Evolutionary conservation across 2,329 filamentous ascomycete species (phyloP).

Genomic region (Stagonosporopsis vannaccii): DNA sequence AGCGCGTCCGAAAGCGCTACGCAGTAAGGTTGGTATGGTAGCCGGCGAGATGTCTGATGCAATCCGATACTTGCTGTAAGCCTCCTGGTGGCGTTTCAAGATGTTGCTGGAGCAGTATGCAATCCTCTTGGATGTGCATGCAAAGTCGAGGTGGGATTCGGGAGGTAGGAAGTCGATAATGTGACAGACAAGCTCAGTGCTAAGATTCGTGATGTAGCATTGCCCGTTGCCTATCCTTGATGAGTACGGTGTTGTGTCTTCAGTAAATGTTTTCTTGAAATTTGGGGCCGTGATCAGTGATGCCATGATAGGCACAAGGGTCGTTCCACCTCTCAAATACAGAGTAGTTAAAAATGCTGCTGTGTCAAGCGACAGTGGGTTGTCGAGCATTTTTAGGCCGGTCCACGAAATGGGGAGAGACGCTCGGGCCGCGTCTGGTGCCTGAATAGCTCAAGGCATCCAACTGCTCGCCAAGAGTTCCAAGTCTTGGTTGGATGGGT

Average conservation of each 20-base stretch:
- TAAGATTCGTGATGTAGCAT: conserved; percentile 6
- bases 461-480: background rate
- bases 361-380: background rate
- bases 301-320: background rate
- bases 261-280: background rate
- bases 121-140: conserved; percentile 19
- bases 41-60: conserved; percentile 20
- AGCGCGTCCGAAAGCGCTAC: conserved; percentile 15
- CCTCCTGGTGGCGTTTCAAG: conserved; percentile 20
- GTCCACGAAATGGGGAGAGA: background rate
- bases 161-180: conserved; percentile 17
- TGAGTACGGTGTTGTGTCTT: background rate
- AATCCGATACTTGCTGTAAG: conserved; percentile 18
- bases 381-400: background rate
- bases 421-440: conserved; percentile 6
- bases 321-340: background rate
- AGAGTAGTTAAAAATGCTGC: background rate
- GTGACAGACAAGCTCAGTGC: conserved; percentile 13
- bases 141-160: conserved; percentile 19
- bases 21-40: conserved; percentile 19
- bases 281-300: background rate
- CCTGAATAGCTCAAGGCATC: conserved; percentile 13
- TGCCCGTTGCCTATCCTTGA: background rate
- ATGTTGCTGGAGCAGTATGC: conserved; percentile 5
- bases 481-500: background rate